A percentile compares a stretch with the other conserved stretches of the same genome.
Evolutionary conservation across 2,329 filamentous ascomycete species (phyloP).

Genomic region (Arachnomyces sp.): DNA sequence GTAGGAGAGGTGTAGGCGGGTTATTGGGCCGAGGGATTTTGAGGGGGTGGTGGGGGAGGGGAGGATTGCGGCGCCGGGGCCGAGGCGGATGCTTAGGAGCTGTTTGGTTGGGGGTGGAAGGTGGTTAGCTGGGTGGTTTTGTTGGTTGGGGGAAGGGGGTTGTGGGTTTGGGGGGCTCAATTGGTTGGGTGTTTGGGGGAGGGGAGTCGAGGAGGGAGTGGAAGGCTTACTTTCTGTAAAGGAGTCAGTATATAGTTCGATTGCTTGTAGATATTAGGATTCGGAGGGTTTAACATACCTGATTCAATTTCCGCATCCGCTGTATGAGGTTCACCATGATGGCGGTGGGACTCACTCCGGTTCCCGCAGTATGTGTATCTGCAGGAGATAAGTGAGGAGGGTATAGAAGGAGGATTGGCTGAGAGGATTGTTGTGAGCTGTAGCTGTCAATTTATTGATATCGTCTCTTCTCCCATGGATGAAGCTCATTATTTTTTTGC

Average conservation of each 20-base stretch:
- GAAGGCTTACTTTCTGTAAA: conserved; percentile 22
- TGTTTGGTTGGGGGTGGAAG: conserved; percentile 34
- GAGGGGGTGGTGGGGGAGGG: conserved; percentile 38
- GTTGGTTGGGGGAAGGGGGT: conserved; percentile 7
- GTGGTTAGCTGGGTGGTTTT: conserved; percentile 18
- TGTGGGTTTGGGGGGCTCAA: conserved; percentile 8
- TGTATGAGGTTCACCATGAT: conserved; percentile 44
- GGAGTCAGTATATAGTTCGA: conserved; percentile 15
- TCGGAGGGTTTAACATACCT: conserved; percentile 44
- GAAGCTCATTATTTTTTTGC: conserved; percentile 15
- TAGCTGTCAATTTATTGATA: no score
- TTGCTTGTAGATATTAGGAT: conserved; percentile 5
- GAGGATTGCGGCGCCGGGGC: conserved; percentile 73
- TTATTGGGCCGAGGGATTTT: conserved; percentile 24
- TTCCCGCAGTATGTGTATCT: conserved; percentile 1
- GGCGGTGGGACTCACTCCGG: conserved; percentile 13
- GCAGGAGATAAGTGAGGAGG: conserved; percentile 1
- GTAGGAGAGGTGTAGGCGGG: conserved; percentile 37
- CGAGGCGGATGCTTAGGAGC: conserved; percentile 67
- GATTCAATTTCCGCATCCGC: conserved; percentile 65
- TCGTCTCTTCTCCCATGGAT: background rate
- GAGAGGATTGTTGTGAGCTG: no score
- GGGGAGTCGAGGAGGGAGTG: background rate
- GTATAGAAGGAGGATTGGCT: no score
- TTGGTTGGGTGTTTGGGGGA: background rate